Evolutionary conservation across 768 basidiomycete genomes (phyloP).

Genomic region (Termitomyces sp.): DNA sequence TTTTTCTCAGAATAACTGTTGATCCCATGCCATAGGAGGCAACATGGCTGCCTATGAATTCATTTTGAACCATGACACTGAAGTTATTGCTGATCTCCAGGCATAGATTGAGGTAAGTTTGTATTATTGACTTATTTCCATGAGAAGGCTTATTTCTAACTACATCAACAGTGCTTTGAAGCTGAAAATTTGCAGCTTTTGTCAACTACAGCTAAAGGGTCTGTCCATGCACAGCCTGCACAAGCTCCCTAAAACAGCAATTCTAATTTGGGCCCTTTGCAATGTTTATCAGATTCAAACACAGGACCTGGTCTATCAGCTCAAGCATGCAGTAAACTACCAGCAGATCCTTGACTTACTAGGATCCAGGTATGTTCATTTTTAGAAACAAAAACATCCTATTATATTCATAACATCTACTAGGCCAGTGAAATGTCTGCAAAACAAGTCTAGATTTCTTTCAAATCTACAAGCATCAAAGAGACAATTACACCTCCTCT

Average conservation of each 20-base stretch:
- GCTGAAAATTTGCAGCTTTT: not conserved
- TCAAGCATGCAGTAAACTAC: not conserved
- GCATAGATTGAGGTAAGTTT: not conserved
- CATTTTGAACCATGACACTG: not conserved
- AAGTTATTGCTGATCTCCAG: not conserved
- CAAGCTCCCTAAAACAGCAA: not conserved
- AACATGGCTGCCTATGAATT: not conserved
- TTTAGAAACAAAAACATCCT: not conserved
- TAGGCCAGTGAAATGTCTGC: not conserved
- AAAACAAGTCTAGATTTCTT: not conserved
- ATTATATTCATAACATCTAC: not conserved
- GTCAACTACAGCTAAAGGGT: not conserved
- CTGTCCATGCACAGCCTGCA: not conserved
- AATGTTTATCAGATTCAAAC: not conserved
- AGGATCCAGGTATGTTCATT: not conserved
- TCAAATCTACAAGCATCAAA: too few relatives aligned
- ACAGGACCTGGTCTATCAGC: not conserved
- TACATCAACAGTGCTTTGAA: not conserved
- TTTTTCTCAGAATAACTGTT: not conserved
- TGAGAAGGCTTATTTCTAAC: not conserved
- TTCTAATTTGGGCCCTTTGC: not conserved
- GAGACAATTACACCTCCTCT: too few relatives aligned
- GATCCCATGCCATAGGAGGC: not conserved
- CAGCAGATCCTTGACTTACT: not conserved
- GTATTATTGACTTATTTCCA: not conserved